Percentiles rank a stretch among this genome's conserved stretches.
Evolutionary conservation across 495 filamentous ascomycete species (phyloP).

Genomic region (Beverwykella pulmonaria): DNA sequence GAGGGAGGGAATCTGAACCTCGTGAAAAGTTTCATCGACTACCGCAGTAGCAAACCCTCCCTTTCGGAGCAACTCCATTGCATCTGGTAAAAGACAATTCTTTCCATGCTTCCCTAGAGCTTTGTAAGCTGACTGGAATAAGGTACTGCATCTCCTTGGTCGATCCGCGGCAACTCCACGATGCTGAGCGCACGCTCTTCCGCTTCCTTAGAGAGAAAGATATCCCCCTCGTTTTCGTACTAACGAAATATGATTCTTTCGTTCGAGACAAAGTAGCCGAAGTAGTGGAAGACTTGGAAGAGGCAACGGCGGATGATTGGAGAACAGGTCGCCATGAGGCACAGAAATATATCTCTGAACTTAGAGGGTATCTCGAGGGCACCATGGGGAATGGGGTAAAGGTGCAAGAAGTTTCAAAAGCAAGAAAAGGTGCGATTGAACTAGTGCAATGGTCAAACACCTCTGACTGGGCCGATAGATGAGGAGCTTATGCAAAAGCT

Average conservation of each 20-base stretch:
- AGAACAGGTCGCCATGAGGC: not conserved
- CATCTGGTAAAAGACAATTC: not conserved
- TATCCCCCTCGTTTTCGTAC: slow-evolving; percentile 9
- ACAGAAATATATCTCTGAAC: not conserved
- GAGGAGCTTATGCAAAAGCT: slow-evolving; percentile 6
- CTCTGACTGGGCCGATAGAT: not conserved
- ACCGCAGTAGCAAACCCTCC: slow-evolving; percentile 5
- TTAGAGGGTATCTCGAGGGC: not conserved
- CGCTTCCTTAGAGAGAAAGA: slow-evolving; percentile 6
- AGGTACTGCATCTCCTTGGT: slow-evolving; percentile 16
- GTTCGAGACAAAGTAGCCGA: slow-evolving; percentile 1
- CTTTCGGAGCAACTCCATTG: slow-evolving; percentile 7
- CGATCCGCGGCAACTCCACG: slow-evolving; percentile 7
- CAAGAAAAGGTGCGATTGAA: not conserved
- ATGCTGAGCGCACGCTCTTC: slow-evolving; percentile 1
- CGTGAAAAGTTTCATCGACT: slow-evolving; percentile 5
- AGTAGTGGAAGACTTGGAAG: slow-evolving; percentile 5
- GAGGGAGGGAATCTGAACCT: not conserved
- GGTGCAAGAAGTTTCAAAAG: slow-evolving; percentile 8
- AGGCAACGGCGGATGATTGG: not conserved
- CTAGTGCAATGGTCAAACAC: not conserved
- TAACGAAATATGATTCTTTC: slow-evolving; percentile 12
- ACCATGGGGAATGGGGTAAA: slow-evolving; percentile 9
- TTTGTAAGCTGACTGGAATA: not conserved
- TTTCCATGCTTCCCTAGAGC: not conserved